Conservation (phyloP, 495 filamentous ascomycete genomes). For the Daldinia decipiens region DNA sequence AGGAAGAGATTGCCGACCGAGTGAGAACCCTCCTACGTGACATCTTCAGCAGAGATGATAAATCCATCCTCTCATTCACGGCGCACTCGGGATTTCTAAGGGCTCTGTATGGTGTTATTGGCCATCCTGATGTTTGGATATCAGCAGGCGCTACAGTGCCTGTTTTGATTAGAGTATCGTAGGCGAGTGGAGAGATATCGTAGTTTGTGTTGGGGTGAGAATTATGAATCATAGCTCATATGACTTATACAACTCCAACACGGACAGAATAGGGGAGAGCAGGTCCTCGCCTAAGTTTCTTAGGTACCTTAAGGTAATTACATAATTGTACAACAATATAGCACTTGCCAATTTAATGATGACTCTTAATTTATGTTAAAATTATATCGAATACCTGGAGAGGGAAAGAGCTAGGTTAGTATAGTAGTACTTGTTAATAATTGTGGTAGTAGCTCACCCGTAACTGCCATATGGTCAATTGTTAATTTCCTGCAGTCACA, state of each 20-base stretch:
- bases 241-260: not conserved
- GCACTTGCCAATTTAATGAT: not conserved
- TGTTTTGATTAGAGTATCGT: conserved; percentile 45
- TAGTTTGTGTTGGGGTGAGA: not conserved
- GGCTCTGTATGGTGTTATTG: conserved; percentile 38
- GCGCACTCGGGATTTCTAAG: conserved; percentile 48
- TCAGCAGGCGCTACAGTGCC: conserved; percentile 47
- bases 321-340: not conserved
- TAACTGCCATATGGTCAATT: too few species aligned
- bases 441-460: not conserved
- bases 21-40: conserved; percentile 44
- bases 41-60: conserved; percentile 44
- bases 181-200: not conserved
- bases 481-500: too few species aligned
- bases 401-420: conserved; percentile 5
- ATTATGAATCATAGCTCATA: not conserved
- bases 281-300: not conserved
- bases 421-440: not conserved
- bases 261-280: not conserved
- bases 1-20: conserved; percentile 42
- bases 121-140: conserved; percentile 41
- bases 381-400: not conserved
- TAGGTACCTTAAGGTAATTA: not conserved
- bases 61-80: conserved; percentile 46
- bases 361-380: not conserved